phyloP scores from a whole-genome alignment of 2,329 filamentous ascomycete species.

The Pseudopyrenochaeta lycopersici region DNA sequence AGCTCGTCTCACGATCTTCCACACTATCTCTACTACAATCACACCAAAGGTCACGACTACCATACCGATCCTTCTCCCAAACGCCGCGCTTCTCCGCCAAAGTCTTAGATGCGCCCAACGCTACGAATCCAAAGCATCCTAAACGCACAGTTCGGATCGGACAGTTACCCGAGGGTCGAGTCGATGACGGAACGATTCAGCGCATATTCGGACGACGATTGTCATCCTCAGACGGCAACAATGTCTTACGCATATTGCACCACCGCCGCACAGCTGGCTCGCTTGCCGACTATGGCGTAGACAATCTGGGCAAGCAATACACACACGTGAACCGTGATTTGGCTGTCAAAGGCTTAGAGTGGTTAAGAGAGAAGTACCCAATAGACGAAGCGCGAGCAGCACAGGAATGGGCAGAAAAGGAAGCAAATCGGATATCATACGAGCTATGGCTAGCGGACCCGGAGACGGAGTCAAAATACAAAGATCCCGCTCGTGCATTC shows the following conservation, averaged over 20 bases:
- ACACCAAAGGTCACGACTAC: slow-evolving; percentile 14
- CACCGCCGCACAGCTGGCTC: slow-evolving; percentile 51
- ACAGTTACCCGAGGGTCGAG: slow-evolving; percentile 38
- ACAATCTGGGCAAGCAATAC: slow-evolving; percentile 41
- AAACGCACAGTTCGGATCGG: slow-evolving; percentile 46
- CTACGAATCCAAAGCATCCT: slow-evolving; percentile 26
- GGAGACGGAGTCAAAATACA: slow-evolving; percentile 50
- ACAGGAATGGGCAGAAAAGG: slow-evolving; percentile 50
- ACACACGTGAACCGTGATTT: slow-evolving; percentile 35
- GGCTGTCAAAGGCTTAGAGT: slow-evolving; percentile 44
- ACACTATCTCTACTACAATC: slow-evolving; percentile 33
- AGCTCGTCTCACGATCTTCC: slow-evolving; percentile 24
- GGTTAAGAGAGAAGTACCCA: slow-evolving; percentile 47
- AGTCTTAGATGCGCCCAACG: slow-evolving; percentile 35
- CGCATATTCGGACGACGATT: slow-evolving; percentile 44
- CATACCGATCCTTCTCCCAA: slow-evolving; percentile 35
- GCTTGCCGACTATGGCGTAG: slow-evolving; percentile 51
- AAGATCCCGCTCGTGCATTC: slow-evolving; percentile 46
- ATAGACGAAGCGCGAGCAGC: slow-evolving; percentile 52
- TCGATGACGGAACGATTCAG: slow-evolving; percentile 32
- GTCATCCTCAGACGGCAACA: slow-evolving; percentile 42
- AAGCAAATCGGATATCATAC: slow-evolving; percentile 50
- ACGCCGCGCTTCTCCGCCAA: slow-evolving; percentile 33
- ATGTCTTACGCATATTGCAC: slow-evolving; percentile 50
- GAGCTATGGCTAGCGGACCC: slow-evolving; percentile 50